phyloP scores from a whole-genome alignment of 768 basidiomycete genomes.

The Mycena venus region DNA sequence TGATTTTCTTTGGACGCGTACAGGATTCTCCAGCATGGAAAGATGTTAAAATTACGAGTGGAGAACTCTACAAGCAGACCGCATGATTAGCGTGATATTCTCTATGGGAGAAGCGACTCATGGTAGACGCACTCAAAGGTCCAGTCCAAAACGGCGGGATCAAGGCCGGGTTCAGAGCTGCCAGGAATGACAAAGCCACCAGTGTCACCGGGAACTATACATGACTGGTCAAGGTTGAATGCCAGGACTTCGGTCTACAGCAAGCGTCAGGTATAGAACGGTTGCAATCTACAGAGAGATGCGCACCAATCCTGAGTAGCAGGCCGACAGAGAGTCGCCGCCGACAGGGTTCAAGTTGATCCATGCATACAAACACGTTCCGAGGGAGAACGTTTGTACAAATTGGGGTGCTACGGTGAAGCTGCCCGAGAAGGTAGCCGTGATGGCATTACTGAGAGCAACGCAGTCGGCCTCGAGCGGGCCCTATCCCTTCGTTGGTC shows the following conservation, averaged over 20 bases:
- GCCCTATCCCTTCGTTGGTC: background rate
- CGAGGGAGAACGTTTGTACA: constrained; percentile 7
- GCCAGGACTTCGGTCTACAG: background rate
- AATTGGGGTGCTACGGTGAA: constrained; percentile 1
- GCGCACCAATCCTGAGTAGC: background rate
- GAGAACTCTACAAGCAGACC: background rate
- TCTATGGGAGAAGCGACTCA: background rate
- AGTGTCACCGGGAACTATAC: background rate
- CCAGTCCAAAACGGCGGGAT: background rate
- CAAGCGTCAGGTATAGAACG: background rate
- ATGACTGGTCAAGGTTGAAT: background rate
- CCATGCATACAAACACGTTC: constrained; percentile 17
- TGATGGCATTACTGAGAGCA: background rate
- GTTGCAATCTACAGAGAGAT: background rate
- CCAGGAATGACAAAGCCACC: background rate
- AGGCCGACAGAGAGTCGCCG: background rate
- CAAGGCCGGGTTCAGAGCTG: background rate
- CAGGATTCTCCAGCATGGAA: too few relatives aligned
- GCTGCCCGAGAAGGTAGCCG: background rate
- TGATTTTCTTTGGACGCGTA: too few relatives aligned
- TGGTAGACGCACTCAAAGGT: background rate
- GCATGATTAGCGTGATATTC: background rate
- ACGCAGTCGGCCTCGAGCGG: background rate
- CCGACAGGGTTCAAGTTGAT: constrained; percentile 14
- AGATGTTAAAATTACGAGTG: background rate